Conservation (phyloP, 768 basidiomycete genomes). For the Auricularia cornea region DNA sequence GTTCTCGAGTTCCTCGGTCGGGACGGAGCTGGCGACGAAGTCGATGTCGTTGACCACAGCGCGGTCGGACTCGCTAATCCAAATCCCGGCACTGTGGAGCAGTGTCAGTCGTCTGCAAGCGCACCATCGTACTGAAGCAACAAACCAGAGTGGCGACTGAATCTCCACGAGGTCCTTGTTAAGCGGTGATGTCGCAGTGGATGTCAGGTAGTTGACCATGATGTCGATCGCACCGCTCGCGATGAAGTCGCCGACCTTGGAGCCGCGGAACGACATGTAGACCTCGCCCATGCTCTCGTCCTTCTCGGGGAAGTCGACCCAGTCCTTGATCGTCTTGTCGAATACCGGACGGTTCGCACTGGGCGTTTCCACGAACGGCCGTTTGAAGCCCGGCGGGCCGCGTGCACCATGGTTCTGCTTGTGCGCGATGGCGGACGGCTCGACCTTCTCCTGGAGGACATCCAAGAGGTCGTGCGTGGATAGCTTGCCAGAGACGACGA, state of each 20-base stretch:
- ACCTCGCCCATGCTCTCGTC: slow-evolving; percentile 93
- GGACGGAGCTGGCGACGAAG: slow-evolving; percentile 77
- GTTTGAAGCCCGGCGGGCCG: slow-evolving; percentile 72
- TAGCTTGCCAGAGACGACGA: slow-evolving; percentile 84
- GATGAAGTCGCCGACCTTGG: slow-evolving; percentile 49
- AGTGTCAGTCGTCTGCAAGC: slow-evolving; percentile 7
- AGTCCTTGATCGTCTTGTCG: slow-evolving; percentile 43
- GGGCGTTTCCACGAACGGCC: slow-evolving; percentile 86
- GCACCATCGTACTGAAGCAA: slow-evolving; percentile 1
- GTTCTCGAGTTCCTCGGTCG: slow-evolving; percentile 63
- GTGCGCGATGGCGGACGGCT: slow-evolving; percentile 72
- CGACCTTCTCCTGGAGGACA: slow-evolving; percentile 74
- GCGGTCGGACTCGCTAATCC: slow-evolving; percentile 69
- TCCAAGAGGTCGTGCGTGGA: slow-evolving; percentile 69
- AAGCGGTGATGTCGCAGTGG: slow-evolving; percentile 69
- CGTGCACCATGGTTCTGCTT: slow-evolving; percentile 59
- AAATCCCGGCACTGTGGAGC: slow-evolving; percentile 64
- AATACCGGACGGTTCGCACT: slow-evolving; percentile 57
- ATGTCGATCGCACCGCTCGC: slow-evolving; percentile 57
- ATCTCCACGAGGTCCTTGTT: slow-evolving; percentile 92
- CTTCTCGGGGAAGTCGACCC: slow-evolving; percentile 90
- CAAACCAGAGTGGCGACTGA: slow-evolving; percentile 79
- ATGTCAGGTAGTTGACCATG: slow-evolving; percentile 81
- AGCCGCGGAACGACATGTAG: slow-evolving; percentile 62
- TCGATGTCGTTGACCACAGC: slow-evolving; percentile 65